Evolutionary conservation across 345 rosid species (phyloP), one percentile per base, ranked within the genome.

Genomic region (Murraya koenigii): DNA sequence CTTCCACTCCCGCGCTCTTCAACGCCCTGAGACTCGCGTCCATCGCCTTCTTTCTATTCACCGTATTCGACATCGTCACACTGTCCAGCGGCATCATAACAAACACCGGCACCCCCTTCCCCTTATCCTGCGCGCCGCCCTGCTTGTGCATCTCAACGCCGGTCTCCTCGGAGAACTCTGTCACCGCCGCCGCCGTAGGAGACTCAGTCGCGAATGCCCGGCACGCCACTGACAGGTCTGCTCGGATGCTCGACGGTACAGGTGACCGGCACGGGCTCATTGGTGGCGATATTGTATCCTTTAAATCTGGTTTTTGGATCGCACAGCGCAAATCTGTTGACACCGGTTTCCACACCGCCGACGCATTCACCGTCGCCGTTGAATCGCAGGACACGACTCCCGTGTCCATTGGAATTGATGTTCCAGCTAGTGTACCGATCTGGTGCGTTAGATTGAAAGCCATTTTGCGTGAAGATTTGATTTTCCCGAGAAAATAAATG

Each of bases 51-150:
- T 85, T 85, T 85, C 99, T 79, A 44, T 92, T 94, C 82, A 96
- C 88, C 56, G 90, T 84, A 77, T 94, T 91, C 71, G 87, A 85
- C 88, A 78, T 84, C 75, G 97, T 96, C 77, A 96, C 98, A 80
- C 97, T 91, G 74, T 96, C 99, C 82, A 94, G 80, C 83, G 98
- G 99, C 99, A 96, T 96, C 99, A 96, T 96, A 66, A 96, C 98
- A 76, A 76, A 96, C 61, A 96, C 99, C 72, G 99, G 99, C 66
- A 96, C 99, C 19, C 97, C 96, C 58, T 55, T 78, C 44, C 86
- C 87, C 72, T 79, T 78, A 26, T 65, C 78, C 66, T 61, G 78
- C 5, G 32, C 78, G 20, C 87, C 87, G 56, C 86, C 87, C 68
- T 82, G 88, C 65, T 35, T 75, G 77, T 81, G 63, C 74, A 83